Conservation (phyloP, 2,329 filamentous ascomycete species). For the Macrophomina phaseolina region DNA sequence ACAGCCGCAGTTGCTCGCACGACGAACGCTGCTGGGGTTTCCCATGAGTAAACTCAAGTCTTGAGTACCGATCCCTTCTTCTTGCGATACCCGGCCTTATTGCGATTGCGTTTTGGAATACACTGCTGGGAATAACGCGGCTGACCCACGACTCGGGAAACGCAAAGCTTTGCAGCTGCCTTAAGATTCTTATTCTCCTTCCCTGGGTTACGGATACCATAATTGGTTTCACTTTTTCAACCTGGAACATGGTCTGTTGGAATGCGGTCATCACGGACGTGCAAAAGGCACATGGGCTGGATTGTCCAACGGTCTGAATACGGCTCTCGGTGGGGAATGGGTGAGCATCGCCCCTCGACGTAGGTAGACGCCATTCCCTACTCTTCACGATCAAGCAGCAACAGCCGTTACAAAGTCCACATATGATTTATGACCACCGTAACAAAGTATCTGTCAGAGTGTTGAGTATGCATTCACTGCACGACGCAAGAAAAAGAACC, state of each 20-base stretch:
- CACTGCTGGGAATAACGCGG: background rate
- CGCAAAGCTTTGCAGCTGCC: too few relatives aligned
- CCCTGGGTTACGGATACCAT: background rate
- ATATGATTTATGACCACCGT: background rate
- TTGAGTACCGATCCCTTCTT: background rate
- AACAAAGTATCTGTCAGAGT: too few relatives aligned
- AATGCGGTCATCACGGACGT: background rate
- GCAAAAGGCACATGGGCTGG: background rate
- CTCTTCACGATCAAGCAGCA: background rate
- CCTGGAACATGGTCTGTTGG: background rate
- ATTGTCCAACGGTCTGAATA: background rate
- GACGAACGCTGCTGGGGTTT: too few relatives aligned
- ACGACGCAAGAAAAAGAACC: too few relatives aligned
- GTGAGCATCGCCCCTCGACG: conserved; percentile 13
- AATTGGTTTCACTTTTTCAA: background rate
- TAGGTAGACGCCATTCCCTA: background rate
- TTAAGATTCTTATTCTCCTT: too few relatives aligned
- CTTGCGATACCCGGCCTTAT: background rate
- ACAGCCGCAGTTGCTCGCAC: background rate
- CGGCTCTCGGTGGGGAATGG: background rate
- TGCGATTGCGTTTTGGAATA: background rate
- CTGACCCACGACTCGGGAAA: too few relatives aligned
- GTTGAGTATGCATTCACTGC: too few relatives aligned
- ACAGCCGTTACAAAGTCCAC: background rate
- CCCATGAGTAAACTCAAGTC: too few relatives aligned